phyloP scores from a whole-genome alignment of 2,329 filamentous ascomycete genomes.

The Diaporthe sp. region DNA sequence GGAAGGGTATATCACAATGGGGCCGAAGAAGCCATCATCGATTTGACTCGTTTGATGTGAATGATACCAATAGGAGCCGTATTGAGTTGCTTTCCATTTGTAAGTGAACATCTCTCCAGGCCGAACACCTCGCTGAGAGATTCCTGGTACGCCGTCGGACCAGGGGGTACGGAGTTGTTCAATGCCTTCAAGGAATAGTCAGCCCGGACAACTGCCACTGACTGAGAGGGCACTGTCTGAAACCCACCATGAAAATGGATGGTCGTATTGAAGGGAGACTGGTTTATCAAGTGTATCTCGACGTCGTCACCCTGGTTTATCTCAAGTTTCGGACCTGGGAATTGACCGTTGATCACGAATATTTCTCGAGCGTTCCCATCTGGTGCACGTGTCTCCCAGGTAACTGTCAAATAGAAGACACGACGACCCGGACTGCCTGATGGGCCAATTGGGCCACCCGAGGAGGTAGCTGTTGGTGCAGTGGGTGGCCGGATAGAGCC shows the following conservation, averaged over 20 bases:
- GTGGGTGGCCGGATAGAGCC: neutral
- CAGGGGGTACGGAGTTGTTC: constrained; percentile 67
- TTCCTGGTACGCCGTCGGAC: constrained; percentile 72
- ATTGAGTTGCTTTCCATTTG: constrained; percentile 67
- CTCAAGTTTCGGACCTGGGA: constrained; percentile 72
- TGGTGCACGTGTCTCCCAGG: constrained; percentile 1
- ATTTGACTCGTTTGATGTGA: constrained; percentile 68
- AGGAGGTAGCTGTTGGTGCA: neutral
- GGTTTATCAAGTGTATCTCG: constrained; percentile 60
- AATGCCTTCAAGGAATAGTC: constrained; percentile 50
- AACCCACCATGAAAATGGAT: constrained; percentile 18
- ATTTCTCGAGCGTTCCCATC: constrained; percentile 50
- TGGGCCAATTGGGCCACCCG: neutral
- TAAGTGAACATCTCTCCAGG: constrained; percentile 65
- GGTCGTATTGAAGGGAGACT: constrained; percentile 52
- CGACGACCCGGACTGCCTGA: neutral
- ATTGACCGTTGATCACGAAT: constrained; percentile 70
- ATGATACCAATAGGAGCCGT: constrained; percentile 74
- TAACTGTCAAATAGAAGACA: constrained; percentile 5
- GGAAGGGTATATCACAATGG: constrained; percentile 63
- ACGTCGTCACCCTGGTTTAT: constrained; percentile 65
- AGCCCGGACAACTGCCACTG: neutral
- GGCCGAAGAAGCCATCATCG: constrained; percentile 71
- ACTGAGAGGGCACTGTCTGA: neutral
- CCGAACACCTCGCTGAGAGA: constrained; percentile 66